Evolutionary conservation across 169 alveolate genomes (phyloP), one percentile per base, ranked within the genome.

Genomic region (Perkinsus olseni): DNA sequence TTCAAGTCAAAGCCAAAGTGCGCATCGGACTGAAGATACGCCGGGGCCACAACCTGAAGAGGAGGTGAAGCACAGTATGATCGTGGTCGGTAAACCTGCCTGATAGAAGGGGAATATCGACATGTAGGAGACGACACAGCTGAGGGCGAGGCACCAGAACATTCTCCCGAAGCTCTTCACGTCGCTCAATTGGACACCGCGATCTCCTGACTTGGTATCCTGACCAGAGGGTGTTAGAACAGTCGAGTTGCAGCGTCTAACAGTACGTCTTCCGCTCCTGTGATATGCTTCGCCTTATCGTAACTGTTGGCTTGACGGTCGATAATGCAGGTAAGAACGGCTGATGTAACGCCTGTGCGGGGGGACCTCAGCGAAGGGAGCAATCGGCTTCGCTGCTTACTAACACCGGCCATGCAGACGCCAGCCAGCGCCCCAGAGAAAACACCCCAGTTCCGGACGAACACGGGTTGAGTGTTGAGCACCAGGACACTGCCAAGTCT

Each of bases 401-500:
- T 62, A 62, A 62, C 34, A 21, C 82, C 82, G 10, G 82, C 82
- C 82, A 62, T 62, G 82, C 28, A 62, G 82, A 62, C 82, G 31
- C 82, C 82, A 13, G 82, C 82, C 28, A 21, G 0, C 8, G 82
- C 82, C 31, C 82, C 82, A 21, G 31, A 13, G 82, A 62, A 4
- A 3, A 62, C 34, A 62, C 82, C 82, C 82, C 82, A 62, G 34
- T 62, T 62, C 37, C 82, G 82, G 82, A 62, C 34, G 82, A 92
- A 37, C 92, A 90, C 0, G 96, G 96, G 28, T 94, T 94, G 82
- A 62, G 94, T 90, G 74, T 95, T 92, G 94, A 95, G 95, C 82
- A 94, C 95, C n/a, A 93, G 50, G 74, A 96, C 96, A 74, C 95
- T 92, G 10, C 96, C 97, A 11, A 95, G 93, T 48, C 96, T 74